Conservation (phyloP, 345 rosid genomes). For the Hypericum perforatum region DNA sequence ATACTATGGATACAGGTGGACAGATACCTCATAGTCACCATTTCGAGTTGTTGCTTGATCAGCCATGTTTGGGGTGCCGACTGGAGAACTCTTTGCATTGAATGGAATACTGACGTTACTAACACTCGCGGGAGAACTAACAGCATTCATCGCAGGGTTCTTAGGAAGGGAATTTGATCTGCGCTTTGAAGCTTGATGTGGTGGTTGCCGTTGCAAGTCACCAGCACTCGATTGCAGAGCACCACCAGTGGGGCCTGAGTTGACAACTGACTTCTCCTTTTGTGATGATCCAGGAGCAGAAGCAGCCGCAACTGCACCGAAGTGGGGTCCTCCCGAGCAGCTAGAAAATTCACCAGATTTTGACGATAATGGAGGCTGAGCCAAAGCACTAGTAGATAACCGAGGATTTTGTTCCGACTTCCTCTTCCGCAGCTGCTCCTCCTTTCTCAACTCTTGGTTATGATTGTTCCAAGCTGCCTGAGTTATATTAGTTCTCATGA, state of each 20-base stretch:
- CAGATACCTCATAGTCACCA: constrained; percentile 53
- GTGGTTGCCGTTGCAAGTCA: constrained; percentile 68
- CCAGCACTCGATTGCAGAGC: constrained; percentile 73
- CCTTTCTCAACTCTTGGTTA: constrained; percentile 63
- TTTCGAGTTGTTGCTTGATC: constrained; percentile 66
- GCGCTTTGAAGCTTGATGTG: constrained; percentile 53
- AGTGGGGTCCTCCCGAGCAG: constrained; percentile 73
- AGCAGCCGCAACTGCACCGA: constrained; percentile 49
- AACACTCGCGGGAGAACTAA: constrained; percentile 92
- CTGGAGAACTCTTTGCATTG: constrained; percentile 69
- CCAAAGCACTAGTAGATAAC: constrained; percentile 61
- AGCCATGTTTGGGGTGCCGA: constrained; percentile 56
- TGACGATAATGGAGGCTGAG: too few species aligned
- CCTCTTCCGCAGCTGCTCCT: constrained; percentile 68
- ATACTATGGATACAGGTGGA: constrained; percentile 2
- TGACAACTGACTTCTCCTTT: constrained; percentile 62
- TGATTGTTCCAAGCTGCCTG: constrained; percentile 65
- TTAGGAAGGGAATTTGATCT: constrained; percentile 73
- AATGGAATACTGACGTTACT: constrained; percentile 52
- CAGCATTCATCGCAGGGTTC: constrained; percentile 62
- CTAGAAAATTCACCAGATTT: constrained; percentile 94
- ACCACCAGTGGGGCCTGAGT: constrained; percentile 54
- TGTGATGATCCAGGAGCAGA: constrained; percentile 44
- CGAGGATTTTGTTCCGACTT: constrained; percentile 80
- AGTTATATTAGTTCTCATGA: constrained; percentile 43